Percentiles rank a stretch among this genome's conserved stretches.
These are phyloP conservation scores for Taphrina wiesneri DNA, from an alignment of 1,139 yeast species.

Conservation along the genomic window DNA sequence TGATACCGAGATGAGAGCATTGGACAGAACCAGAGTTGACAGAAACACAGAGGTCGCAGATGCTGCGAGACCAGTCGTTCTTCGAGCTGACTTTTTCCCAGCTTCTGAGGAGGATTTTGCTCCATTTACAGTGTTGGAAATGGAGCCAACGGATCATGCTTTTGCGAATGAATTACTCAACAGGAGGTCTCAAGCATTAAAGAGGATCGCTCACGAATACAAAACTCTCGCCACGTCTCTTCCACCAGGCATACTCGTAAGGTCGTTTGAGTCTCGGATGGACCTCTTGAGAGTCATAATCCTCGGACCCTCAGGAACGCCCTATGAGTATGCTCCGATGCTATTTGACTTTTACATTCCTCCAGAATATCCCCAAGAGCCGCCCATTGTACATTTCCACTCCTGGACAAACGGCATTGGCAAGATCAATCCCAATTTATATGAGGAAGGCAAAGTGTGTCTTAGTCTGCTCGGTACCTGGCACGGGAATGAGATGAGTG, in stretches of 20 bases:
- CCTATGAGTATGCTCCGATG: conserved; percentile 39
- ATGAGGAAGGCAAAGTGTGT: conserved; percentile 40
- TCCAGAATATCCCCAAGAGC: conserved; percentile 36
- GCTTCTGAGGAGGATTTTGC: neutral
- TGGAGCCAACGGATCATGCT: conserved; percentile 17
- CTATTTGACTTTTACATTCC: conserved; percentile 38
- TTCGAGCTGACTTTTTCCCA: conserved; percentile 10
- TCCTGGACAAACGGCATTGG: conserved; percentile 40
- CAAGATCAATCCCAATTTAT: conserved; percentile 39
- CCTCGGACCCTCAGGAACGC: conserved; percentile 38
- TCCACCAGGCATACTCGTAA: conserved; percentile 39
- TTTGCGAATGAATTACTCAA: neutral
- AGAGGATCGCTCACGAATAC: conserved; percentile 34
- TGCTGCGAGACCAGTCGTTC: conserved; percentile 2
- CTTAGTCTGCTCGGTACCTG: conserved; percentile 40
- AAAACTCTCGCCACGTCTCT: conserved; percentile 36
- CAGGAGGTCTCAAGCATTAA: neutral
- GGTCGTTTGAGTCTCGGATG: conserved; percentile 37
- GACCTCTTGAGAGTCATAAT: conserved; percentile 38
- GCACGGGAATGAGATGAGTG: conserved; percentile 38
- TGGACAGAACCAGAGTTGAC: neutral
- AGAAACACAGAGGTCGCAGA: conserved; percentile 10
- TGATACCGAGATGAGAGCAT: neutral
- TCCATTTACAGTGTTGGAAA: conserved; percentile 1
- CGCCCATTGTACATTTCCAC: conserved; percentile 39